phyloP scores from a whole-genome alignment of 768 basidiomycete species.

The Clathrus columnatus region DNA sequence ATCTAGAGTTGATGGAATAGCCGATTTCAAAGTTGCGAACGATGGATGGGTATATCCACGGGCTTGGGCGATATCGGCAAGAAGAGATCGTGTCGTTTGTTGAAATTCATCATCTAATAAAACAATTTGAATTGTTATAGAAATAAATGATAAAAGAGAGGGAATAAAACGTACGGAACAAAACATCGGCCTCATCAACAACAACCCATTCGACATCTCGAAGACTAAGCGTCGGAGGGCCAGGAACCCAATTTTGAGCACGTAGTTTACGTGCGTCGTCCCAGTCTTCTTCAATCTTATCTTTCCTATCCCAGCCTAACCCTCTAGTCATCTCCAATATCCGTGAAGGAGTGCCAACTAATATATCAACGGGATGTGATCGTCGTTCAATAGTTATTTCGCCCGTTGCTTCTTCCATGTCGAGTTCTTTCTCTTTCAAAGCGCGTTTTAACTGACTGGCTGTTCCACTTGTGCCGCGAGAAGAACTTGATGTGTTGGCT shows the following conservation, averaged over 20 bases:
- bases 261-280: conserved; percentile 19
- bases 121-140: background rate
- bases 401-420: conserved; percentile 13
- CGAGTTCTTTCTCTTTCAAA: conserved; percentile 18
- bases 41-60: conserved; percentile 40
- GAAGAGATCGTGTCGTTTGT: conserved; percentile 56
- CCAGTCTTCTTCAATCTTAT: conserved; percentile 16
- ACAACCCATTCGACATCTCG: conserved; percentile 80
- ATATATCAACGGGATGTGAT: conserved; percentile 36
- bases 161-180: conserved; percentile 65
- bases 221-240: conserved; percentile 50
- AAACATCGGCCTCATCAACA: conserved; percentile 84
- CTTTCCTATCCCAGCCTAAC: conserved; percentile 39
- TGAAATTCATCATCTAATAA: conserved; percentile 71
- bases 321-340: conserved; percentile 51
- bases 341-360: conserved; percentile 60
- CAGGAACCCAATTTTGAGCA: conserved; percentile 12
- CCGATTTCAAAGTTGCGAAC: conserved; percentile 14
- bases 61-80: conserved; percentile 62
- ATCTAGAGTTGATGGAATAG: conserved; percentile 16
- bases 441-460: conserved; percentile 42
- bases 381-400: conserved; percentile 19
- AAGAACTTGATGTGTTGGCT: conserved; percentile 34
- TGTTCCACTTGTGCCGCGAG: conserved; percentile 24
- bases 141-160: background rate